phyloP scores from a whole-genome alignment of 441 rosid species.

The Eutrema salsugineum region DNA sequence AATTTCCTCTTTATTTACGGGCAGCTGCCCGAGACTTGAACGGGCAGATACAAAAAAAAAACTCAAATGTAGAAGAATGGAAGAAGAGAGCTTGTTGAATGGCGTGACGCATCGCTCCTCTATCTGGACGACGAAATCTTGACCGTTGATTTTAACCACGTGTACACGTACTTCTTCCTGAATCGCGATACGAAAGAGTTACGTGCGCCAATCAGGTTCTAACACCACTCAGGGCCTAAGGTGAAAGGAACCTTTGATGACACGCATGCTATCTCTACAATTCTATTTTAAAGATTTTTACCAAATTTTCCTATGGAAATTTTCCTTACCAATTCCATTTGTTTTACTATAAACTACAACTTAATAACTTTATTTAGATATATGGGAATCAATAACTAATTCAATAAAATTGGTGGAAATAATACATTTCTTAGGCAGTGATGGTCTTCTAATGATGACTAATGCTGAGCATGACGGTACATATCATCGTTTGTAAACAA shows the following conservation, averaged over 20 bases:
- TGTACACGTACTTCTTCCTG: slow-evolving; percentile 22
- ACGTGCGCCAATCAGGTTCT: slow-evolving; percentile 45
- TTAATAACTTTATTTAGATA: neutral
- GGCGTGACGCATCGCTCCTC: slow-evolving; percentile 41
- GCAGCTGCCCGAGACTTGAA: slow-evolving; percentile 40
- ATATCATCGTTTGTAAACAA: neutral
- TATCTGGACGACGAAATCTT: slow-evolving; percentile 31
- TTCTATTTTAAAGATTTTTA: neutral
- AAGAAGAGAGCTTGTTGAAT: slow-evolving; percentile 20
- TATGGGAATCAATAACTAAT: slow-evolving; percentile 1
- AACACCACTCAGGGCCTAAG: slow-evolving; percentile 27
- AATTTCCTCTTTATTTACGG: slow-evolving; percentile 26
- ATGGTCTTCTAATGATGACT: neutral
- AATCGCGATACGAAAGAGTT: neutral
- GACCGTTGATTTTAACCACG: slow-evolving; percentile 58
- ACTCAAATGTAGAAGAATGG: slow-evolving; percentile 6
- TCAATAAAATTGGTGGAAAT: neutral
- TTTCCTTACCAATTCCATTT: slow-evolving; percentile 1
- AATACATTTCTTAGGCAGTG: neutral
- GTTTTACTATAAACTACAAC: slow-evolving; percentile 19
- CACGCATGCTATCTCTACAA: slow-evolving; percentile 40
- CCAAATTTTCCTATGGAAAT: neutral
- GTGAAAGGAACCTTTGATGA: slow-evolving; percentile 36
- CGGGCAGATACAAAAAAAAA: slow-evolving; percentile 36
- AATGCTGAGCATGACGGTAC: neutral